phyloP scores from a whole-genome alignment of 768 basidiomycete species.

The Lactifluus piperatus region DNA sequence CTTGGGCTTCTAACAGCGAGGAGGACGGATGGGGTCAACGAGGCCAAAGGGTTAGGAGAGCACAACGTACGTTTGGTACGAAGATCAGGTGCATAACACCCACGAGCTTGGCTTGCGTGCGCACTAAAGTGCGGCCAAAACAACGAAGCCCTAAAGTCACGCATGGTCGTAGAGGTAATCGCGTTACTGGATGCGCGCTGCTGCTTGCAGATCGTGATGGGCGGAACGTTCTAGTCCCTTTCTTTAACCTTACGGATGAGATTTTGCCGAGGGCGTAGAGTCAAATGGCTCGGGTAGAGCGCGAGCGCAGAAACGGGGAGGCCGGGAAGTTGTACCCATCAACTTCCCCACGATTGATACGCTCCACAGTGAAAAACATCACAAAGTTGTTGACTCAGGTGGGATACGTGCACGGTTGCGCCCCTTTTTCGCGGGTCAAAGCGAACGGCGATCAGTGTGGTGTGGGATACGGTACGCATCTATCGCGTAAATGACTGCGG shows the following conservation, averaged over 20 bases:
- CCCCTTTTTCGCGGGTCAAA: neutral
- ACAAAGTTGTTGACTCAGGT: neutral
- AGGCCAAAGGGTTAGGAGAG: neutral
- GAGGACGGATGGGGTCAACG: neutral
- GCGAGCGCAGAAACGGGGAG: neutral
- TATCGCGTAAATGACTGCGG: neutral
- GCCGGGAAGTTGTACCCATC: neutral
- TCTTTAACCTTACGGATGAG: neutral
- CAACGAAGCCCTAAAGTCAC: neutral
- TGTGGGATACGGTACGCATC: neutral
- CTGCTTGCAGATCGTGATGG: neutral
- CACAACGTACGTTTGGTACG: neutral
- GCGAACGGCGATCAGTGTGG: neutral
- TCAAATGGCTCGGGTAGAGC: neutral
- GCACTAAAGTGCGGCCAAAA: neutral
- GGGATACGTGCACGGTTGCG: neutral
- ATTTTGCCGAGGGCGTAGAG: neutral
- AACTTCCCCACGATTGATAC: neutral
- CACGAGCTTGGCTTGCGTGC: neutral
- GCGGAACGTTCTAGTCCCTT: neutral
- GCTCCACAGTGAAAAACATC: neutral
- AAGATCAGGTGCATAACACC: neutral
- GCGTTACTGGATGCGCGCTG: neutral
- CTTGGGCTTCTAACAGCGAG: neutral
- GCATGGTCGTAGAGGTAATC: slow-evolving; percentile 11